These are phyloP conservation scores for Linnemannia schmuckeri DNA, from an alignment of 192 early-diverging fungal species.

Conservation along the genomic window DNA sequence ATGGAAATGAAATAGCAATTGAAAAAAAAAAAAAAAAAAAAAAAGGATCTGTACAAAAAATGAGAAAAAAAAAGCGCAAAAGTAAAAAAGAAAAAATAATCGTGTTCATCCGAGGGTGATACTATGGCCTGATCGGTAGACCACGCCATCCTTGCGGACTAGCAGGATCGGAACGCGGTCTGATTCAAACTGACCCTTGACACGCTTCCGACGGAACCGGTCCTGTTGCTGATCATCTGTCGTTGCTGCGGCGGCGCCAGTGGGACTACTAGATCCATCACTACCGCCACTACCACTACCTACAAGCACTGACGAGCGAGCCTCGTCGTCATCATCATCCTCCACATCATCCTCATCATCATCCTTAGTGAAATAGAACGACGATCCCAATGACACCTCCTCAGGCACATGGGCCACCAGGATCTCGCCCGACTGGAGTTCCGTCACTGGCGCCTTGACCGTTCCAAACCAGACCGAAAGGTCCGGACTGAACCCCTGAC, in stretches of 20 bases:
- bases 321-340: conserved; percentile 37
- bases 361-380: conserved; percentile 52
- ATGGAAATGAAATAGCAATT: conserved; percentile 5
- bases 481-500: conserved; percentile 78
- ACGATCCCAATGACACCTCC: conserved; percentile 49
- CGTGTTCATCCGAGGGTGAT: conserved; percentile 32
- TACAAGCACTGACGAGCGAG: background rate
- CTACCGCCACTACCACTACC: conserved; percentile 49
- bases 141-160: conserved; percentile 45
- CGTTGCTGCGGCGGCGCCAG: background rate
- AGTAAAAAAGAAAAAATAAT: conserved; percentile 3
- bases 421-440: conserved; percentile 63
- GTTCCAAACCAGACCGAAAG: conserved; percentile 82
- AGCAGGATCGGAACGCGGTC: conserved; percentile 45
- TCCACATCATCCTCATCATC: conserved; percentile 43
- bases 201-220: conserved; percentile 39
- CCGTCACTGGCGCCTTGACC: conserved; percentile 62
- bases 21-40: background rate
- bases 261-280: background rate
- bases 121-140: conserved; percentile 50
- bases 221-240: background rate
- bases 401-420: conserved; percentile 61
- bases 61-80: conserved; percentile 4
- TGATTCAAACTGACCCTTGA: conserved; percentile 49
- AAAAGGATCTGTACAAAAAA: background rate